Evolutionary conservation across 495 filamentous ascomycete species (phyloP).

Genomic region (Podospora fimiseda): DNA sequence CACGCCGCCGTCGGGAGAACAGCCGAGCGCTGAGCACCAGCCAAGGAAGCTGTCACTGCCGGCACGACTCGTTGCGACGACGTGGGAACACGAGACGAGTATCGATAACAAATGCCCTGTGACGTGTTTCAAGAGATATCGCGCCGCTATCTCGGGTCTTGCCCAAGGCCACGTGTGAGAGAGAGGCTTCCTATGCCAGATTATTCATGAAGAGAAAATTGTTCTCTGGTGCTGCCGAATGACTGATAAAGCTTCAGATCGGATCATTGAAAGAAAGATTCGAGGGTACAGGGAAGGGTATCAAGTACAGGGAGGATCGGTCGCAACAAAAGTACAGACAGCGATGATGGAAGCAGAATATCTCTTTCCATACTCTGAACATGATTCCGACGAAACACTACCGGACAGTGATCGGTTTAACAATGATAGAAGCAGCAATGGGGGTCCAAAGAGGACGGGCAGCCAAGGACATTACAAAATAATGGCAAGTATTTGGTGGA

Average conservation of each 20-base stretch:
- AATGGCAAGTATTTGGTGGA: no score
- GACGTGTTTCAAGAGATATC: conserved; percentile 5
- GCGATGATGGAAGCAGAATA: no score
- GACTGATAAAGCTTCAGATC: neutral
- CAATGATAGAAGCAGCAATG: no score
- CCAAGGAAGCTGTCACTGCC: conserved; percentile 4
- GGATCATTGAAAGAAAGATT: neutral
- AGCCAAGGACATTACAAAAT: no score
- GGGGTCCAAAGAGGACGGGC: no score
- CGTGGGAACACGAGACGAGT: conserved; percentile 5
- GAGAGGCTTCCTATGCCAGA: conserved; percentile 1
- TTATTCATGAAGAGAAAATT: neutral
- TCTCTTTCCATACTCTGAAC: no score
- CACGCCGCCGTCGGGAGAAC: conserved; percentile 4
- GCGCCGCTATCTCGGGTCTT: conserved; percentile 4
- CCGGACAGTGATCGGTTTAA: no score
- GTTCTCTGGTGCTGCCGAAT: neutral
- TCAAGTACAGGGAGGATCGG: no score
- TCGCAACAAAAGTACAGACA: no score
- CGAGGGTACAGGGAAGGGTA: no score
- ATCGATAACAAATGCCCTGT: conserved; percentile 4
- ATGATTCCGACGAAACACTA: no score
- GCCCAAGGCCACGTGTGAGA: conserved; percentile 4
- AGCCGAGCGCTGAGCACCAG: conserved; percentile 1
- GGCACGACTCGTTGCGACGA: conserved; percentile 1